Evolutionary conservation across 73 alveolate genomes (phyloP).

Genomic region (Paramecium caudatum): DNA sequence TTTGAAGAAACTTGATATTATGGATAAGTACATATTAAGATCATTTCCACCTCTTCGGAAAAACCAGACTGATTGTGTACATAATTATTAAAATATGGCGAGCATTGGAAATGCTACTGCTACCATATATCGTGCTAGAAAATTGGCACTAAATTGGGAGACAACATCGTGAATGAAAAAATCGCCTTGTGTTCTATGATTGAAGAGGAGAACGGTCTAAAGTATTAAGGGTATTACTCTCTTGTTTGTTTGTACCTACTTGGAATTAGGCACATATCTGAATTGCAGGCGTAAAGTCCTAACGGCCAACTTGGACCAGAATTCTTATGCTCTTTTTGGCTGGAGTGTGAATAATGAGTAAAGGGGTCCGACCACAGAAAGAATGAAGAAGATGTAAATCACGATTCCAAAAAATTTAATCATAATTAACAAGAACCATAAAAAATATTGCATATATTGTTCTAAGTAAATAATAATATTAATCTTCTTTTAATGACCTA

Average conservation of each 20-base stretch:
- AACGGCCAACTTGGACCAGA: slow-evolving; percentile 22
- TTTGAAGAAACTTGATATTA: slow-evolving; percentile 58
- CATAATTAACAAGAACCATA: too few species aligned
- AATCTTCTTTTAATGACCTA: not conserved
- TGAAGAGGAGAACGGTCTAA: slow-evolving; percentile 44
- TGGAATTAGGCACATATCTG: slow-evolving; percentile 3
- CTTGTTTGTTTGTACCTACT: slow-evolving; percentile 42
- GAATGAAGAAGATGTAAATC: slow-evolving; percentile 57
- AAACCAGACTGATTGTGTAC: slow-evolving; percentile 50
- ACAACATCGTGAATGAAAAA: slow-evolving; percentile 62
- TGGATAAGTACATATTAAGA: slow-evolving; percentile 14
- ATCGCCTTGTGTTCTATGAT: slow-evolving; percentile 67
- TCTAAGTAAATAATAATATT: too few species aligned
- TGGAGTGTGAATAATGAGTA: slow-evolving; percentile 10
- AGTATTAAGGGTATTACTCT: slow-evolving; percentile 6
- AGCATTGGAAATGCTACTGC: slow-evolving; percentile 58
- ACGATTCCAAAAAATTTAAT: slow-evolving; percentile 51
- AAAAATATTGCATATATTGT: too few species aligned
- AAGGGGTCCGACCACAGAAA: slow-evolving; percentile 55
- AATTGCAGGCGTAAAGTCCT: not conserved
- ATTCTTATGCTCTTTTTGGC: slow-evolving; percentile 40
- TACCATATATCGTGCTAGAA: slow-evolving; percentile 64
- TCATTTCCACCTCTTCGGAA: slow-evolving; percentile 66
- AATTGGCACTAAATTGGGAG: slow-evolving; percentile 11
- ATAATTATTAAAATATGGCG: not conserved